Evolutionary conservation across 192 early-diverging fungal genomes (phyloP).

Genomic region (Podila epigama): DNA sequence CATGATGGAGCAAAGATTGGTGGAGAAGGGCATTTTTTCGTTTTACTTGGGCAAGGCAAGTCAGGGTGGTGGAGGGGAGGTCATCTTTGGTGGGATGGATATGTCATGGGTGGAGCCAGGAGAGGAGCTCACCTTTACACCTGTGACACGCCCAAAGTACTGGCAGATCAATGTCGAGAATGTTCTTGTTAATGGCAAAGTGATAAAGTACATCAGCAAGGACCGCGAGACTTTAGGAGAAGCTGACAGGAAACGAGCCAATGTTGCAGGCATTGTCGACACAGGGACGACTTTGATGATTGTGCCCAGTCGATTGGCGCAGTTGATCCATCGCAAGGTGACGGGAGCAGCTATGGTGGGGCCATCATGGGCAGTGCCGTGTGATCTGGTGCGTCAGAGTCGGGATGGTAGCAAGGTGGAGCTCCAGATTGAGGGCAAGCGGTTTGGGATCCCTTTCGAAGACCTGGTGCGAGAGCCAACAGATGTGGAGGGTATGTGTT

Average conservation of each 20-base stretch:
- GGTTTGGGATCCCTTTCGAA: constrained; percentile 31
- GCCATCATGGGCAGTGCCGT: constrained; percentile 24
- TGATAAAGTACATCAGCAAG: neutral
- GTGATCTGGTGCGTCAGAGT: neutral
- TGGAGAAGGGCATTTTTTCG: constrained; percentile 62
- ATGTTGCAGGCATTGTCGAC: constrained; percentile 49
- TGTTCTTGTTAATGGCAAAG: constrained; percentile 21
- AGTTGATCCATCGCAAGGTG: constrained; percentile 10
- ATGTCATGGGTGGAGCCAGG: neutral
- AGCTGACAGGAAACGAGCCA: neutral
- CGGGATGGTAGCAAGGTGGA: neutral
- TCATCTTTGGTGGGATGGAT: constrained; percentile 39
- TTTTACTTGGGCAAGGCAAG: constrained; percentile 61
- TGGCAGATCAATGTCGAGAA: constrained; percentile 58
- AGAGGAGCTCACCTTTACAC: constrained; percentile 1
- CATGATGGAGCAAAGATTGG: constrained; percentile 60
- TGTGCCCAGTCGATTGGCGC: constrained; percentile 12
- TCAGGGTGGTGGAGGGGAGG: constrained; percentile 42
- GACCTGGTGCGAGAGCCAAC: constrained; percentile 22
- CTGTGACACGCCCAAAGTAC: constrained; percentile 59
- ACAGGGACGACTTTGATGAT: constrained; percentile 54
- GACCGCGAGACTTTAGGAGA: neutral
- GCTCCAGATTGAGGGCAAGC: constrained; percentile 16
- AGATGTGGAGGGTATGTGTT: constrained; percentile 2
- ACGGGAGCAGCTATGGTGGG: neutral